Evolutionary conservation across 75 land plant genomes (phyloP).

Genomic region (Chamaecyparis obtusa): DNA sequence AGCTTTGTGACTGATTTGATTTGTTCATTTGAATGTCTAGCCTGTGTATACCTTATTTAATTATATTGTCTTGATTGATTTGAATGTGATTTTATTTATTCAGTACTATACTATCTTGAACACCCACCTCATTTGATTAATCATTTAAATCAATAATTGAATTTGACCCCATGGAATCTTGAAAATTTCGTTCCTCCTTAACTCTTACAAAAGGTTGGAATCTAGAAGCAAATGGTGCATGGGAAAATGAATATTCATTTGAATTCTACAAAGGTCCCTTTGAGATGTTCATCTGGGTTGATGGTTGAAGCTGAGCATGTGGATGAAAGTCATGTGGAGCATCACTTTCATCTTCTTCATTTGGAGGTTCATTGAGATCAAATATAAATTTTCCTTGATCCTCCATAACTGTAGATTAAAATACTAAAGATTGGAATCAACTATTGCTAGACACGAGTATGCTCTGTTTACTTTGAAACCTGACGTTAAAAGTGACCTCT

Average conservation of each 20-base stretch:
- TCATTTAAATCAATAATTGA: neutral
- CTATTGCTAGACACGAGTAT: neutral
- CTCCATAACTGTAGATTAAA: constrained; percentile 34
- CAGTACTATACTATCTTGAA: neutral
- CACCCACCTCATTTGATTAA: neutral
- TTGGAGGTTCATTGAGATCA: constrained; percentile 73
- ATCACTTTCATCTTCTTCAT: constrained; percentile 44
- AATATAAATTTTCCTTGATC: constrained; percentile 50
- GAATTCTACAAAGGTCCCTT: constrained; percentile 24
- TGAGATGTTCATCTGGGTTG: constrained; percentile 24
- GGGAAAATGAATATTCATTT: constrained; percentile 60
- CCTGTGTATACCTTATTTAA: no score
- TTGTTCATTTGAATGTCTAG: no score
- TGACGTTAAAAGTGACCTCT: neutral
- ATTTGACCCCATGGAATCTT: neutral
- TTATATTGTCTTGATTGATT: no score
- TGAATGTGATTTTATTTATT: no score
- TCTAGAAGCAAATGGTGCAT: constrained; percentile 56
- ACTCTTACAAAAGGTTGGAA: constrained; percentile 65
- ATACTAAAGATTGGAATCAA: neutral
- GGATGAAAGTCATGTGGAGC: neutral
- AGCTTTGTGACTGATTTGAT: no score
- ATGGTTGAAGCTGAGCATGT: constrained; percentile 32
- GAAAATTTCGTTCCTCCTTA: constrained; percentile 16
- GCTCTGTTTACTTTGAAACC: neutral